Evolutionary conservation across 257 asterid genomes (phyloP).

Genomic region (Parsonsia alboflavescens): DNA sequence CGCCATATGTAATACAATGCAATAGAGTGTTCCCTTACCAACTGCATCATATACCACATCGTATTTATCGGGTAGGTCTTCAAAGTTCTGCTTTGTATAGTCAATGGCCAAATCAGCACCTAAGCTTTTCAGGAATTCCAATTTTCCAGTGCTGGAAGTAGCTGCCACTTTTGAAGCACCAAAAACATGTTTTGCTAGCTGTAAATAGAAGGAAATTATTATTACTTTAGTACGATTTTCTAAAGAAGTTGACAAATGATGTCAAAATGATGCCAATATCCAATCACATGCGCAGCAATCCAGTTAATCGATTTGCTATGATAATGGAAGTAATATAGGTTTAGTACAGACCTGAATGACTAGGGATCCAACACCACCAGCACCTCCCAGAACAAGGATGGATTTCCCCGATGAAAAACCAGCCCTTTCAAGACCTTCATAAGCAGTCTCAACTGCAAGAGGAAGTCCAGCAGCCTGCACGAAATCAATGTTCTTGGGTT

Average conservation of each 20-base stretch:
- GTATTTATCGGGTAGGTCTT: conserved; percentile 62
- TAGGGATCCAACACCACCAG: conserved; percentile 93
- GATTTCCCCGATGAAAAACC: conserved; percentile 75
- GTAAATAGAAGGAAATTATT: conserved; percentile 6
- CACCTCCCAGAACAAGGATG: conserved; percentile 93
- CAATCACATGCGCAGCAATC: not conserved
- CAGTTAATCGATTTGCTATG: not conserved
- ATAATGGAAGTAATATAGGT: not conserved
- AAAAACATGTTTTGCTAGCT: conserved; percentile 84
- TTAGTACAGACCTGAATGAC: conserved; percentile 59
- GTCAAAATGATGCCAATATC: no score
- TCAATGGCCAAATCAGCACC: conserved; percentile 83
- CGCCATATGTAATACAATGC: not conserved
- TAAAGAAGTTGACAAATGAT: no score
- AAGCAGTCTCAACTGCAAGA: conserved; percentile 82
- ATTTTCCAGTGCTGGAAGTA: conserved; percentile 64
- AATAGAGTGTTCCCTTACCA: conserved; percentile 41
- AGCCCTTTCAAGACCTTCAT: conserved; percentile 74
- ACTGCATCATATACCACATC: conserved; percentile 81
- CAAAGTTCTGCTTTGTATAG: conserved; percentile 76
- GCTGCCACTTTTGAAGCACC: conserved; percentile 91
- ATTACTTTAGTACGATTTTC: not conserved
- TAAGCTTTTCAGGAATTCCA: conserved; percentile 63
- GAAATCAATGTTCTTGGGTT: conserved; percentile 70
- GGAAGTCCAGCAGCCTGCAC: conserved; percentile 80